Evolutionary conservation across 371 early-diverging fungal genomes (phyloP), one percentile per base, ranked within the genome.

Genomic region (Mortierella polycephala): DNA sequence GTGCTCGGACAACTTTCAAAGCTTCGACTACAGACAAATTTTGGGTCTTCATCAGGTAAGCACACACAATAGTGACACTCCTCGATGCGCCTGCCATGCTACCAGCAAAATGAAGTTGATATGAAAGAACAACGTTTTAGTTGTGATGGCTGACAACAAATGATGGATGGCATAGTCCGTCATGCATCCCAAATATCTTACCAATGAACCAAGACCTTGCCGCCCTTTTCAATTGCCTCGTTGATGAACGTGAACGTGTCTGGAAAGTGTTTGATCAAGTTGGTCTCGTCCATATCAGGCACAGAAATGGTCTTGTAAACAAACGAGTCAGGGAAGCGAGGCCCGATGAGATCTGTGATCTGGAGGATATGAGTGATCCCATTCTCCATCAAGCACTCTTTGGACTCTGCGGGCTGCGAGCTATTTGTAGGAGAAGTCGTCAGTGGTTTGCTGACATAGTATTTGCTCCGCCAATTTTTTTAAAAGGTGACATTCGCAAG

Each of bases 201-300:
- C 82, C 95, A 94, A 65, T 94, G 92, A 1, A 93, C 88, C 39
- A 93, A 83, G 20, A 92, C 87, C 12, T 82, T 82, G 7, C 89
- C 89, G 10, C 84, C 84, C 10, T 57, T 72, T 1, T 73, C 81
- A 23, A 90, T 61, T 2, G 87, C 86, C 9, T 74, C 74, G 10
- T 84, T 61, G 21, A 92, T 92, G 73, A 91, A 95, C 14, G 62
- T 80, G 62, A 83, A 83, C 23, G 88, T 87, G 50, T 85, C 89
- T 41, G 88, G 83, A 67, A 95, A 92, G 66, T 92, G 83, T 69
- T 92, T 88, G 64, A 94, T 85, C 9, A 93, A 75, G 75, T 93
- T 92, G 64, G 86, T 88, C 54, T 85, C 86, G 5, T 86, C 85
- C 30, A 88, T 61, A 80, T 95, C 95, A 39, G 89, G 82, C 40